phyloP scores from a whole-genome alignment of 129 eudicot species.

The Tagetes erecta region DNA sequence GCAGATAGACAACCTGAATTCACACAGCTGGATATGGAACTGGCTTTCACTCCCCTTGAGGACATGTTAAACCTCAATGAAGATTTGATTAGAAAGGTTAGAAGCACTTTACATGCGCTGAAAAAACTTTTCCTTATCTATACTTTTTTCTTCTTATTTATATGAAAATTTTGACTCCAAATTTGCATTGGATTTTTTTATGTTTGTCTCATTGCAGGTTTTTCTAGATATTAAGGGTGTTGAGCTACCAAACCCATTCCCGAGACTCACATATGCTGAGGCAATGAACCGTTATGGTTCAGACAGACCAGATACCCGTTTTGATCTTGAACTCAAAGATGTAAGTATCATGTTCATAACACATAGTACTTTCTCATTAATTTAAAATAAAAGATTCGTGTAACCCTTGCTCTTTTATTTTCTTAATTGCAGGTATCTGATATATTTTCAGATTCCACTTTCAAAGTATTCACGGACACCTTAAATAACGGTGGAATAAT shows the following conservation, averaged over 20 bases:
- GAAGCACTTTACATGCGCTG: not conserved
- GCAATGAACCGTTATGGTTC: conserved; percentile 93
- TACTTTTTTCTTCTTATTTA: not conserved
- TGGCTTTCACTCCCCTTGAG: conserved; percentile 94
- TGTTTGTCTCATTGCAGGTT: conserved; percentile 51
- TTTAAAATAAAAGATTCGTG: not conserved
- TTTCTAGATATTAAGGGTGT: conserved; percentile 80
- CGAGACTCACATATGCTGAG: conserved; percentile 95
- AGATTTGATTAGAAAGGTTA: conserved; percentile 91
- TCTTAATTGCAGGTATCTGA: conserved; percentile 71
- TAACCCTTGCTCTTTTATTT: not conserved
- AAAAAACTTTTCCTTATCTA: not conserved
- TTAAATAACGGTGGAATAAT: conserved; percentile 70
- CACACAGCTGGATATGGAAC: conserved; percentile 92
- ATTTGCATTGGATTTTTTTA: not conserved
- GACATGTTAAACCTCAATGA: conserved; percentile 92
- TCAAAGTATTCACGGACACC: conserved; percentile 82
- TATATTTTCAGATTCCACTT: conserved; percentile 61
- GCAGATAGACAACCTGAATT: conserved; percentile 99
- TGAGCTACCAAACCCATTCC: conserved; percentile 92
- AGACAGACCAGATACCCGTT: conserved; percentile 92
- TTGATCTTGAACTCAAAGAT: conserved; percentile 88
- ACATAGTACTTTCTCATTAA: not conserved
- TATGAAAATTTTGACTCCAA: not conserved
- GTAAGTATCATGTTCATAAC: conserved; percentile 39